Evolutionary conservation across 2,329 filamentous ascomycete genomes (phyloP).

Genomic region (Exophiala spinifera): DNA sequence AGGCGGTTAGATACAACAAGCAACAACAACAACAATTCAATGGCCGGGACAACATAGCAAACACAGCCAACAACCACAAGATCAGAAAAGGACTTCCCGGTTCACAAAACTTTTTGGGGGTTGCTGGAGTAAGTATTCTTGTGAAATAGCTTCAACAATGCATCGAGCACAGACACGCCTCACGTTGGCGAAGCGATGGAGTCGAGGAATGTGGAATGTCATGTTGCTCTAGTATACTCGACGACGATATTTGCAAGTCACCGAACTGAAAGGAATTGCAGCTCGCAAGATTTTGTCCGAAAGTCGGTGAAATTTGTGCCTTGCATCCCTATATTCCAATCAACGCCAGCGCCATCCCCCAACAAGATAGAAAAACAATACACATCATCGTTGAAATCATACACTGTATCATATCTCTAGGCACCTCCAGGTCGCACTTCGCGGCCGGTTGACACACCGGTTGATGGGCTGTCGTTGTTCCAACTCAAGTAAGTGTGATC

Average conservation of each 20-base stretch:
- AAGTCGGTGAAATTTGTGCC: slow-evolving; percentile 1
- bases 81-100: too few species aligned
- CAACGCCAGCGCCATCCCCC: slow-evolving; percentile 20
- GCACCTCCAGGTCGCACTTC: slow-evolving; percentile 48
- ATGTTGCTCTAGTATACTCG: neutral
- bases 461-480: slow-evolving; percentile 67
- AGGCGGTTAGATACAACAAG: neutral
- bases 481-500: slow-evolving; percentile 97
- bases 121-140: neutral
- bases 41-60: too few species aligned
- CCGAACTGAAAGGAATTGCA: neutral
- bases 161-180: neutral
- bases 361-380: too few species aligned
- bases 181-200: neutral
- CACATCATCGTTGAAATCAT: slow-evolving; percentile 20
- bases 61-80: too few species aligned
- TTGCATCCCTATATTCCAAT: slow-evolving; percentile 1
- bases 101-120: neutral
- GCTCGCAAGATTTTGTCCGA: neutral
- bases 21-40: too few species aligned
- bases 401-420: slow-evolving; percentile 8
- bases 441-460: slow-evolving; percentile 54
- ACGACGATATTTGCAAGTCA: neutral
- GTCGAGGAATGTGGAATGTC: slow-evolving; percentile 1
- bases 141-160: neutral